Percentiles rank a stretch among this genome's conserved stretches.
These are phyloP conservation scores for Umbelopsis isabellina DNA, from an alignment of 192 early-diverging fungal genomes.

Conservation along the genomic window DNA sequence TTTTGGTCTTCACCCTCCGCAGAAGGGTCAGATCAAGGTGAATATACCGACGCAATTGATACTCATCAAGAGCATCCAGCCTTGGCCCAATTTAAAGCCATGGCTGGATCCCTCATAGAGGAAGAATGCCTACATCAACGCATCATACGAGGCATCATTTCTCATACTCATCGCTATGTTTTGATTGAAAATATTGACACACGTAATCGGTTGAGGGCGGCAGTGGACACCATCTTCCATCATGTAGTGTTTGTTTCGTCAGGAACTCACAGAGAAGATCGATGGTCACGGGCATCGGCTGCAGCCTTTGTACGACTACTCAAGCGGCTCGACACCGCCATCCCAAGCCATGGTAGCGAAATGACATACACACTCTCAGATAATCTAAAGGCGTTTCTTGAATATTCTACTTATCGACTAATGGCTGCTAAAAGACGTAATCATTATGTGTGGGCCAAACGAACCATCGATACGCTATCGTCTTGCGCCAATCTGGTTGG, in stretches of 20 bases:
- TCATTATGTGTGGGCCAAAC: slow-evolving; percentile 10
- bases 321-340: slow-evolving; percentile 35
- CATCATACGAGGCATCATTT: slow-evolving; percentile 40
- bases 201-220: slow-evolving; percentile 36
- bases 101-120: slow-evolving; percentile 5
- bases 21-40: slow-evolving; percentile 3
- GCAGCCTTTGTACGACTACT: slow-evolving; percentile 36
- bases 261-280: slow-evolving; percentile 22
- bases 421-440: slow-evolving; percentile 13
- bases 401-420: slow-evolving; percentile 42
- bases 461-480: slow-evolving; percentile 32
- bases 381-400: slow-evolving; percentile 42
- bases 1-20: slow-evolving; percentile 22
- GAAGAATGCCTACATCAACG: slow-evolving; percentile 35
- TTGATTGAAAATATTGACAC: slow-evolving; percentile 45
- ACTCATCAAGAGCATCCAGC: neutral
- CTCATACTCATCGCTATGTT: slow-evolving; percentile 43
- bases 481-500: slow-evolving; percentile 41
- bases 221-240: slow-evolving; percentile 43
- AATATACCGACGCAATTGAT: neutral
- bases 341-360: slow-evolving; percentile 41
- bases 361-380: slow-evolving; percentile 44
- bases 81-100: slow-evolving; percentile 12
- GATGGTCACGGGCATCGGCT: slow-evolving; percentile 26
- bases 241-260: slow-evolving; percentile 42